These are phyloP conservation scores for Camellia japonica DNA, from an alignment of 148 eudicot species.

Conservation along the genomic window DNA sequence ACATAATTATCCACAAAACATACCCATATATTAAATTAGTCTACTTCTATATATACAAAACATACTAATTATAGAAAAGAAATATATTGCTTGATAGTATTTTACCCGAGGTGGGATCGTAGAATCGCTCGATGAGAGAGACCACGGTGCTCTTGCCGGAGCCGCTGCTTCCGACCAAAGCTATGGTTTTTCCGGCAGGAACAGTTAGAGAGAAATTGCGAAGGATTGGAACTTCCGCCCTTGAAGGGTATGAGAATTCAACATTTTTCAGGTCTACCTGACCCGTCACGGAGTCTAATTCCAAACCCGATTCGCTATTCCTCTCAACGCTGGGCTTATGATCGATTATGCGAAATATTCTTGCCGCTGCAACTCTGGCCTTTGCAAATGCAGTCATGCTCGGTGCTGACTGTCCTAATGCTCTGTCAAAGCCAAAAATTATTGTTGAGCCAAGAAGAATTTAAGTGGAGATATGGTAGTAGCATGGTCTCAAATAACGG, in stretches of 20 bases:
- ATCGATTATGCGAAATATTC: conserved; percentile 78
- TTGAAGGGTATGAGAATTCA: conserved; percentile 82
- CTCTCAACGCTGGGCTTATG: conserved; percentile 77
- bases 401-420: conserved; percentile 90
- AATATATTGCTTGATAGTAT: neutral
- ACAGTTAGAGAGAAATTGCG: conserved; percentile 60
- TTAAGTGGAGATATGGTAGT: conserved; percentile 10
- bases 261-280: conserved; percentile 72
- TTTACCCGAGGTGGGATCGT: conserved; percentile 89
- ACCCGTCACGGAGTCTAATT: conserved; percentile 66
- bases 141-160: conserved; percentile 99
- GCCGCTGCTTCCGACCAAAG: conserved; percentile 98
- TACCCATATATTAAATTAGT: too few relatives aligned
- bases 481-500: too few relatives aligned
- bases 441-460: neutral
- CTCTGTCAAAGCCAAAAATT: conserved; percentile 38
- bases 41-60: too few relatives aligned
- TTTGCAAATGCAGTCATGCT: conserved; percentile 98
- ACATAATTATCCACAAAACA: neutral
- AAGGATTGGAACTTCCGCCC: conserved; percentile 74
- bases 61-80: too few relatives aligned
- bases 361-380: conserved; percentile 92
- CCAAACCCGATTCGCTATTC: conserved; percentile 63
- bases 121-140: conserved; percentile 93
- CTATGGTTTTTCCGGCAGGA: conserved; percentile 94